These are phyloP conservation scores for Leccinum pellstonianum DNA, from an alignment of 768 basidiomycete species.

Conservation along the genomic window DNA sequence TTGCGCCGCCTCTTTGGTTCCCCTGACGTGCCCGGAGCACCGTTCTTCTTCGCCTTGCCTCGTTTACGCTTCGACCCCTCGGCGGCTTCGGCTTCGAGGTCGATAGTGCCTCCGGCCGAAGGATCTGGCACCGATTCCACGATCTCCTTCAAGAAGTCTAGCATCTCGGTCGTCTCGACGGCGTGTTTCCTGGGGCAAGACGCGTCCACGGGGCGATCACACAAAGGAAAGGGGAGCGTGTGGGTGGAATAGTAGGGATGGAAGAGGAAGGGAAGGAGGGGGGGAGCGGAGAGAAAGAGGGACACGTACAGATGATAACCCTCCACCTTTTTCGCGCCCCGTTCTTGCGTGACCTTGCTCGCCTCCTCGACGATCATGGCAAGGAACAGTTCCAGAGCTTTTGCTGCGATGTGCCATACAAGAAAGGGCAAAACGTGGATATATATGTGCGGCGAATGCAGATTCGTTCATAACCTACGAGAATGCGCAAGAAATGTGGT, in stretches of 20 bases:
- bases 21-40: conserved; percentile 33
- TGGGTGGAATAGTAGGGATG: neutral
- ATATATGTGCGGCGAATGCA: neutral
- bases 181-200: conserved; percentile 75
- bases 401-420: conserved; percentile 54
- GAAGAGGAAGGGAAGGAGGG: neutral
- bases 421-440: neutral
- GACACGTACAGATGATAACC: conserved; percentile 85
- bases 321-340: conserved; percentile 87
- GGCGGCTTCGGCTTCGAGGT: conserved; percentile 59
- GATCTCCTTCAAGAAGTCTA: conserved; percentile 94
- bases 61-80: conserved; percentile 58
- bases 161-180: conserved; percentile 79
- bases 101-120: conserved; percentile 75
- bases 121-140: conserved; percentile 87
- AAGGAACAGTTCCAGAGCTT: conserved; percentile 91
- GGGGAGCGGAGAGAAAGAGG: neutral
- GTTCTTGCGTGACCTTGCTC: conserved; percentile 70
- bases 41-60: conserved; percentile 51
- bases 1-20: conserved; percentile 50
- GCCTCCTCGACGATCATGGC: conserved; percentile 80
- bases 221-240: neutral
- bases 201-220: neutral
- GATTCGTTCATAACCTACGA: conserved; percentile 15
- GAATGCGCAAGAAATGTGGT: conserved; percentile 8